Percentiles rank a stretch among this genome's conserved stretches.
phyloP scores from a whole-genome alignment of 176 grass and related monocot species.

The Saccharum officinarum region DNA sequence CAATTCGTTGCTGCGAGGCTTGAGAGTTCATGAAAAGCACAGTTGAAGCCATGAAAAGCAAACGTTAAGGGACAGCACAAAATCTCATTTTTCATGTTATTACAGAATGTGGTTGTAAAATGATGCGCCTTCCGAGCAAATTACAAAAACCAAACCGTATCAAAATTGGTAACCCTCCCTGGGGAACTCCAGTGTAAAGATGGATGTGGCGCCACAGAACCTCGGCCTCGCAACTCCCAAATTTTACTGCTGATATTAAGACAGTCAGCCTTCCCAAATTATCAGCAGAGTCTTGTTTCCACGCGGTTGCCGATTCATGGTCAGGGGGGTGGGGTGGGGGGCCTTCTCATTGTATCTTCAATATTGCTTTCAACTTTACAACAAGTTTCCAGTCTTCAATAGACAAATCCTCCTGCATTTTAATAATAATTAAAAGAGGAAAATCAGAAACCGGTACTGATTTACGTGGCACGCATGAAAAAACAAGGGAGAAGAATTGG shows the following conservation, averaged over 20 bases:
- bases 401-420: conserved; percentile 61
- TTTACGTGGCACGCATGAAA: neutral
- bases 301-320: neutral
- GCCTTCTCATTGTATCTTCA: conserved; percentile 60
- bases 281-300: neutral
- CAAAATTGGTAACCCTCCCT: conserved; percentile 30
- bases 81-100: conserved; percentile 1
- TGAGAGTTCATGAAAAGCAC: neutral
- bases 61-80: neutral
- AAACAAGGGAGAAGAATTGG: neutral
- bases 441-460: neutral
- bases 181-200: neutral
- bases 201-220: neutral
- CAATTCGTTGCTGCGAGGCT: neutral
- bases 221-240: neutral
- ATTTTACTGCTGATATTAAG: neutral
- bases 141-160: conserved; percentile 28
- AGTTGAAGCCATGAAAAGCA: neutral
- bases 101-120: conserved; percentile 13
- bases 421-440: neutral
- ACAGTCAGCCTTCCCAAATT: neutral
- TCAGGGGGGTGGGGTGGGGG: neutral
- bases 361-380: conserved; percentile 57
- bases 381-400: conserved; percentile 77
- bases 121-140: neutral